Conservation (phyloP, 192 early-diverging fungal genomes). For the Glomus cerebriforme region DNA sequence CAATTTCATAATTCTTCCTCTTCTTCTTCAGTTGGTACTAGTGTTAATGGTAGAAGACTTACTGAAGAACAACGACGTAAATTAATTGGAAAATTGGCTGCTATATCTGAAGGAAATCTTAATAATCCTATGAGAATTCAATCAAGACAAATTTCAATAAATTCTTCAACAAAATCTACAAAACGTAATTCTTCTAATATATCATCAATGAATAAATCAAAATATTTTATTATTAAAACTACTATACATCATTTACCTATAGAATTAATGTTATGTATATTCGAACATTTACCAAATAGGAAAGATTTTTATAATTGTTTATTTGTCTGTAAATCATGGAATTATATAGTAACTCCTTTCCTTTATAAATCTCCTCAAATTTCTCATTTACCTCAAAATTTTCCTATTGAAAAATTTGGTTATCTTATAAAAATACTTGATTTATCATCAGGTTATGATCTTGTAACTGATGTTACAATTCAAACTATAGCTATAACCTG, state of each 20-base stretch:
- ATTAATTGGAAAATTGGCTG: conserved; percentile 15
- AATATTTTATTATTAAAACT: not conserved
- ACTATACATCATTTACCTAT: not conserved
- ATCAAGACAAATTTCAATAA: not conserved
- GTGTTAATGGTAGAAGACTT: not conserved
- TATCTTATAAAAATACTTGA: not conserved
- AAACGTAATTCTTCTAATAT: not conserved
- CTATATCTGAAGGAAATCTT: not conserved
- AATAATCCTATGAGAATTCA: conserved; percentile 4
- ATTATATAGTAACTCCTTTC: not conserved
- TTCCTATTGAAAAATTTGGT: conserved; percentile 24
- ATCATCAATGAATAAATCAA: not conserved
- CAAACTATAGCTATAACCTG: not conserved
- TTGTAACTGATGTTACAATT: not conserved
- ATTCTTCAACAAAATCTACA: not conserved
- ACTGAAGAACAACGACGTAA: not conserved
- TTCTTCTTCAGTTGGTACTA: not conserved
- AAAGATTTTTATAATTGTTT: conserved; percentile 7
- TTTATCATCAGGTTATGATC: not conserved
- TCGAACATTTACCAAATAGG: not conserved
- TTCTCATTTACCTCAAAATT: conserved; percentile 9
- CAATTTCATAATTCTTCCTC: not conserved
- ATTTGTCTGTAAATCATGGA: conserved; percentile 16
- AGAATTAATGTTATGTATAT: conserved; percentile 6
- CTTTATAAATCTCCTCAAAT: conserved; percentile 16